phyloP scores from a whole-genome alignment of 228 moss, liverwort and hornwort species.

The Sphagnum magellanicum region DNA sequence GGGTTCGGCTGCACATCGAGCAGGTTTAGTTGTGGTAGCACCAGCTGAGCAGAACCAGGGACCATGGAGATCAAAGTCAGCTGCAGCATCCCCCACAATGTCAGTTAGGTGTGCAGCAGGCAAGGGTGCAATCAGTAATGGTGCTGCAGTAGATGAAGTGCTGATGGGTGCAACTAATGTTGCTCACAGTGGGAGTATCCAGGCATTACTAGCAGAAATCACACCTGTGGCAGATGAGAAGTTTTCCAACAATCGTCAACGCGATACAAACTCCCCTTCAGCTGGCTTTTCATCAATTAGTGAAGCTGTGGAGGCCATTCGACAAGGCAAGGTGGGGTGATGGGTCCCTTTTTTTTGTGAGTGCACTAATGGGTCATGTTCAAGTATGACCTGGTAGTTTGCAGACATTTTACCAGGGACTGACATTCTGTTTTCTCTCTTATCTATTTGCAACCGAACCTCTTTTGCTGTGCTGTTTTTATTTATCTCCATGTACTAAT shows the following conservation, averaged over 20 bases:
- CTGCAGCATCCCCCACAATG: neutral
- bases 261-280: slow-evolving; percentile 39
- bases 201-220: neutral
- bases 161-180: neutral
- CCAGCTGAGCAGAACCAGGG: no score
- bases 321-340: slow-evolving; percentile 65
- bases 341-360: no score
- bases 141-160: neutral
- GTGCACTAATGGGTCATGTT: no score
- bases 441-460: no score
- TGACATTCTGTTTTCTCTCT: no score
- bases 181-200: neutral
- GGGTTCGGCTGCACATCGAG: no score
- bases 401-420: no score
- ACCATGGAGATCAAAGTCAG: no score
- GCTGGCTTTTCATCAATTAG: slow-evolving; percentile 58
- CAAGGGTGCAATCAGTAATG: neutral
- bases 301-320: slow-evolving; percentile 73
- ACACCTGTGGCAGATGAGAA: slow-evolving; percentile 17
- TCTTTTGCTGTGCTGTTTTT: no score
- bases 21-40: no score
- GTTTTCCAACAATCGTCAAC: slow-evolving; percentile 29
- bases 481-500: no score
- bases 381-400: no score
- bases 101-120: neutral